These are phyloP conservation scores for Cephaloascus albidus DNA, from an alignment of 805 yeast genomes.

Conservation along the genomic window DNA sequence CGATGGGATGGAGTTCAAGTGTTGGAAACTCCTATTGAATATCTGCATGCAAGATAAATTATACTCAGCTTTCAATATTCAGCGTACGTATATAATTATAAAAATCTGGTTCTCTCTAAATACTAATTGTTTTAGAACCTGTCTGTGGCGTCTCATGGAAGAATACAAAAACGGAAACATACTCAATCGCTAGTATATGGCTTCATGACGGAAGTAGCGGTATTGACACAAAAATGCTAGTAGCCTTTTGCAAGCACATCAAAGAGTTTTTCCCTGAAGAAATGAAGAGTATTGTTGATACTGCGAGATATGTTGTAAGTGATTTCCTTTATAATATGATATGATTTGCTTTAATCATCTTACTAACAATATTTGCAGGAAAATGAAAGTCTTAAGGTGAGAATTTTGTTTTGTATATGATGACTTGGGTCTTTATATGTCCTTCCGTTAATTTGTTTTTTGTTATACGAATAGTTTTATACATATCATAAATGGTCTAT, in stretches of 20 bases:
- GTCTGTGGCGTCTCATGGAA: not conserved
- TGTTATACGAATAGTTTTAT: no score
- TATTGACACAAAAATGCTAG: not conserved
- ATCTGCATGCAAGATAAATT: not conserved
- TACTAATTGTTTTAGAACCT: no score
- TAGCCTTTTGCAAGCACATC: not conserved
- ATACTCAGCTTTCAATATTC: not conserved
- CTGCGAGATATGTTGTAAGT: not conserved
- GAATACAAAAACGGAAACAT: not conserved
- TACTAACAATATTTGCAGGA: no score
- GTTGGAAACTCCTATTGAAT: not conserved
- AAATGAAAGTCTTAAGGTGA: no score
- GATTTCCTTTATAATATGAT: no score
- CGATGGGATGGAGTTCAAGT: not conserved
- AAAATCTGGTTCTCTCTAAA: no score
- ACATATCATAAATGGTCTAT: no score
- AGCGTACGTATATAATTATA: not conserved
- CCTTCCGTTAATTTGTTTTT: no score
- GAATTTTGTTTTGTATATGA: no score
- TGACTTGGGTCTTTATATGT: no score
- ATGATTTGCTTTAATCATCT: no score
- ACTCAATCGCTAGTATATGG: not conserved
- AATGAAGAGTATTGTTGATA: not conserved
- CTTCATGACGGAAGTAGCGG: not conserved
- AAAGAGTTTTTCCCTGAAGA: not conserved